Evolutionary conservation across 768 basidiomycete species (phyloP).

Genomic region (Pisolithus sp.): DNA sequence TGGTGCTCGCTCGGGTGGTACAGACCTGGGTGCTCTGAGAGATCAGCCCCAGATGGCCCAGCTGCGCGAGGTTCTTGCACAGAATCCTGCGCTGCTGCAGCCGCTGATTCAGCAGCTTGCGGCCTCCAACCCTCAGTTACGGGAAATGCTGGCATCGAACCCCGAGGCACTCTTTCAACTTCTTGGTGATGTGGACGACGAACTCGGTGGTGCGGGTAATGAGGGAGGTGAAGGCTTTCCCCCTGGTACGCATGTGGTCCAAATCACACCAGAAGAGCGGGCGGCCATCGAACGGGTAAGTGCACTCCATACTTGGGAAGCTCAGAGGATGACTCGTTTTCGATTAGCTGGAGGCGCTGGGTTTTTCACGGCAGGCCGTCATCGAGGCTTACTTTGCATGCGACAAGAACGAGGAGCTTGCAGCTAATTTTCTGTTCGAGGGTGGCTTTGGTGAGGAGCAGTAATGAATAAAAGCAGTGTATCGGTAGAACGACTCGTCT

Average conservation of each 20-base stretch:
- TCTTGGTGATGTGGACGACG: conserved; percentile 36
- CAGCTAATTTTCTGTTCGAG: conserved; percentile 92
- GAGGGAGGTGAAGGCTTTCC: conserved; percentile 32
- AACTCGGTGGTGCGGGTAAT: conserved; percentile 31
- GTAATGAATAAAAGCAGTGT: neutral
- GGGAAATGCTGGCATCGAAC: conserved; percentile 59
- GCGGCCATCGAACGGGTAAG: conserved; percentile 86
- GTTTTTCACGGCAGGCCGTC: conserved; percentile 77
- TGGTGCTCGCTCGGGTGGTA: conserved; percentile 22
- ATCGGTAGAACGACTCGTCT: neutral
- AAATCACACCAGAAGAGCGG: conserved; percentile 80
- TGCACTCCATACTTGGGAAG: conserved; percentile 4
- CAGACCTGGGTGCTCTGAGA: conserved; percentile 50
- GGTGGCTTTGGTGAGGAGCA: conserved; percentile 45
- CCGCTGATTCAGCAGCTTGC: conserved; percentile 80
- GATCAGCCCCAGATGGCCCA: conserved; percentile 63
- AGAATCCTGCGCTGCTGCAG: conserved; percentile 77
- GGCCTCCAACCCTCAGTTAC: conserved; percentile 66
- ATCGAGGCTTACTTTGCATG: conserved; percentile 91
- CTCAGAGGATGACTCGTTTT: neutral
- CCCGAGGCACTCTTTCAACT: conserved; percentile 64
- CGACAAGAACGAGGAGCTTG: conserved; percentile 94
- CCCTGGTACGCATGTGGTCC: conserved; percentile 52
- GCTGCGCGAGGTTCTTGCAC: conserved; percentile 61
- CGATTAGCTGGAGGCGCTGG: conserved; percentile 72